Base-by-base conservation (phyloP, 495 filamentous ascomycete genomes). In the Trichoderma parareesei region DNA sequence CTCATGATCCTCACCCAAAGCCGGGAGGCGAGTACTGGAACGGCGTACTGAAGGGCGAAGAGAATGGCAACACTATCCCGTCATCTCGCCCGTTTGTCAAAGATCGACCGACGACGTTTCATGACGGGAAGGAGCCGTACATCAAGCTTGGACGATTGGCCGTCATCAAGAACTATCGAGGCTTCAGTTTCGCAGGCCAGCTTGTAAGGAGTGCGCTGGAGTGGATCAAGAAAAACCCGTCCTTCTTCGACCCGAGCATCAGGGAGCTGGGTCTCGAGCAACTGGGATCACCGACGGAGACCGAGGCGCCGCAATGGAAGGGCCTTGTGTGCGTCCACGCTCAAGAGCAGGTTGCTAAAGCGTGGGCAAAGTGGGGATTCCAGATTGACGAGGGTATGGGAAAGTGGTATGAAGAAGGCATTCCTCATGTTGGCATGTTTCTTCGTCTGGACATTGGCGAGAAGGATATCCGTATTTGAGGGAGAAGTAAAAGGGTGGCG, bases 361-460 rank as follows among this genome's bases (percentile, higher is more conserved):
- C 85, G 67, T 95, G 90, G 83, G 71, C 69, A 64, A 76, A 76
- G 63, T 78, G 85, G 73, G 91, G 91, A 0, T 97, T 96, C 70
- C 71, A 74, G 67, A 72, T 81, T 8, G 92, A 96, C 75, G 78
- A 85, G 71, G 75, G 72, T 8, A 82, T 94, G 85, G 90, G 90
- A 0, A 76, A 67, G 67, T 97, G 92, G 90, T 76, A 78, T 46
- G 92, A 97, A 77, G 91, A 95, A 67, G 91, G 90, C 27, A 91
- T 96, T 68, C 79, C 82, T 69, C 93, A 96, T 81, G 82, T 92
- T 38, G 91, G 88, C 14, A 93, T 96, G 91, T 93, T 80, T 64
- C 65, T 67, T 53, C 72, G 81, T 16, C 62, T 81, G 5, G 66
- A 68, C 2, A 62, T 75, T 35, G 66, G 68, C 46, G 18, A 59